Evolutionary conservation across 768 basidiomycete genomes (phyloP), one percentile per base, ranked within the genome.

Genomic region (Leccinum variicolor): DNA sequence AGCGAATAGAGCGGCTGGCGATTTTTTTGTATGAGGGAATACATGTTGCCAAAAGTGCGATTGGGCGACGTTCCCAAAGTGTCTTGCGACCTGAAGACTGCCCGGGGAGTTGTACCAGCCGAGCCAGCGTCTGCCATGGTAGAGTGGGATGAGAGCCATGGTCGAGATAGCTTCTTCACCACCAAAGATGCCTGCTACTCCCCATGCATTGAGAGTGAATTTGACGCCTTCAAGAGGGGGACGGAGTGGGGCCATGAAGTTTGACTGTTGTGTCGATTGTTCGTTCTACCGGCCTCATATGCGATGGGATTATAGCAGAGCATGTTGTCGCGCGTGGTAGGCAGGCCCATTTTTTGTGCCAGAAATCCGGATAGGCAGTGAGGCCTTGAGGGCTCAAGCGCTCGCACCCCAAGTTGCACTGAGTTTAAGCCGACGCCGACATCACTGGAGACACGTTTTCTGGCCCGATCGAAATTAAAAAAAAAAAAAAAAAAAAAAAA

Each of bases 61-160:
- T 13, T 57, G 58, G 2, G 71, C 68, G 25, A 73, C 63, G 17
- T 58, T 53, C 9, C 66, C 69, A 19, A 74, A 69, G 19, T 61
- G 60, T 47, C 62, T 66, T 17, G 74, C 73, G 13, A 74, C 61
- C 25, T 57, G 53, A 31, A 68, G 62, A 52, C 69, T 70, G 21
- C 73, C 74, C 0, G 73, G 74, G 10, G 71, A 62, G 39, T 74
- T 74, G 50, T 73, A 74, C 71, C 71, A 74, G 25, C 73, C 71
- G 10, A 75, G 56, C 67, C 68, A 74, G 10, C 64, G 70, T 53
- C 66, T 64, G 11, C 64, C 60, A 23, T 61, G 55, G 50, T 59
- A 69, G 33, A 75, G 54, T 21, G 69, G 74, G 8, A 74, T 67
- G 28, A 65, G 60, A n/a, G 60, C 50, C 56, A 73, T 67, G 9